phyloP scores from a whole-genome alignment of 768 basidiomycete genomes.

The Boletellus sp. region DNA sequence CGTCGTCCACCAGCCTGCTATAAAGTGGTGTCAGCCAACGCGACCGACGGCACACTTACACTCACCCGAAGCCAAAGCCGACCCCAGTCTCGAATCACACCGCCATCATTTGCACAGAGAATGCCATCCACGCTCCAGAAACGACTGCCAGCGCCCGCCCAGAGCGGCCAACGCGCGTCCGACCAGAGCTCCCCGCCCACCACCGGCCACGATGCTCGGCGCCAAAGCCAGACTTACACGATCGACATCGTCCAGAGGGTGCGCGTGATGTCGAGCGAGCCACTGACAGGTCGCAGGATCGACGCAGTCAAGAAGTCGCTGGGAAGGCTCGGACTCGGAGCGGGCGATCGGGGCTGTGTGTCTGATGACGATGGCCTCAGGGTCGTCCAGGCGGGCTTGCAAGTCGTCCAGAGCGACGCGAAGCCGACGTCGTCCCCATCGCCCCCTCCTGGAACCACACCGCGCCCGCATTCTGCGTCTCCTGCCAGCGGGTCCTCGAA shows the following conservation, averaged over 20 bases:
- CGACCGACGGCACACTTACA: neutral
- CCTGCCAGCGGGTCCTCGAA: slow-evolving; percentile 11
- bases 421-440: slow-evolving; percentile 4
- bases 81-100: neutral
- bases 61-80: no score
- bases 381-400: slow-evolving; percentile 24
- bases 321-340: slow-evolving; percentile 18
- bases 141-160: slow-evolving; percentile 9
- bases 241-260: slow-evolving; percentile 31
- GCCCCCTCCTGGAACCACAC: slow-evolving; percentile 2
- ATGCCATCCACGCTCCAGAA: slow-evolving; percentile 23
- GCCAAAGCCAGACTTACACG: slow-evolving; percentile 19
- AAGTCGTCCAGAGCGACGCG: slow-evolving; percentile 17
- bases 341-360: slow-evolving; percentile 27
- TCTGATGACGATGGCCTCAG: slow-evolving; percentile 30
- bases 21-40: slow-evolving; percentile 19
- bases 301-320: slow-evolving; percentile 31
- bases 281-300: slow-evolving; percentile 24
- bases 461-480: slow-evolving; percentile 22
- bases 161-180: slow-evolving; percentile 3
- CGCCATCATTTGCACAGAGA: no score
- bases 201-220: neutral
- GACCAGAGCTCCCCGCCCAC: slow-evolving; percentile 10
- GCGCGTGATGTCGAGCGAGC: slow-evolving; percentile 27
- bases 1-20: slow-evolving; percentile 8